Conservation (phyloP, 805 yeast species). For the Cyberlindnera petersonii region DNA sequence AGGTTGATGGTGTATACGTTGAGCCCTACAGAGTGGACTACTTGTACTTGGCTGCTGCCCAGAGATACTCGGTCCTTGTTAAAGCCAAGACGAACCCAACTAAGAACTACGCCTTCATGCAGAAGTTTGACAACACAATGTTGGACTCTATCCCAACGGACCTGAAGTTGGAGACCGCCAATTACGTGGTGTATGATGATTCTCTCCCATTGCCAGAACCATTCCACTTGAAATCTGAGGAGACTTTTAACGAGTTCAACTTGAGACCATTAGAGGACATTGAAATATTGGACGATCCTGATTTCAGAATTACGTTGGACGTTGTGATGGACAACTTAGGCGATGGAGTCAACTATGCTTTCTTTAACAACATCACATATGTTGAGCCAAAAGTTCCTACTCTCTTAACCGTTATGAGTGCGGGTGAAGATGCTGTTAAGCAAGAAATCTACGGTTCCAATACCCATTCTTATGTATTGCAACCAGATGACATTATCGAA, state of each 20-base stretch:
- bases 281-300: constrained; percentile 53
- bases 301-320: constrained; percentile 53
- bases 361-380: constrained; percentile 85
- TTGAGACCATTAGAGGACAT: constrained; percentile 41
- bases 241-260: constrained; percentile 33
- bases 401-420: constrained; percentile 68
- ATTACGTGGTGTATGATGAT: constrained; percentile 49
- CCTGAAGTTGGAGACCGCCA: constrained; percentile 50
- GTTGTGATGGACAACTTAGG: constrained; percentile 78
- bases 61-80: constrained; percentile 69
- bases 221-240: constrained; percentile 13
- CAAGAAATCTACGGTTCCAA: constrained; percentile 67
- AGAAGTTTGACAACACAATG: constrained; percentile 60
- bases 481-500: constrained; percentile 56
- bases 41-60: constrained; percentile 72
- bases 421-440: constrained; percentile 58
- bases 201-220: constrained; percentile 29
- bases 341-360: constrained; percentile 92
- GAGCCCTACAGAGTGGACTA: constrained; percentile 53
- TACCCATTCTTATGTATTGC: constrained; percentile 70
- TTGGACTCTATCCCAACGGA: constrained; percentile 64
- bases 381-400: constrained; percentile 82
- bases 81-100: constrained; percentile 44
- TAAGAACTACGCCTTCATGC: constrained; percentile 58
- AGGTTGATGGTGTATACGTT: constrained; percentile 69